phyloP scores from a whole-genome alignment of 2,329 filamentous ascomycete genomes.

The Colletotrichum orchidophilum region DNA sequence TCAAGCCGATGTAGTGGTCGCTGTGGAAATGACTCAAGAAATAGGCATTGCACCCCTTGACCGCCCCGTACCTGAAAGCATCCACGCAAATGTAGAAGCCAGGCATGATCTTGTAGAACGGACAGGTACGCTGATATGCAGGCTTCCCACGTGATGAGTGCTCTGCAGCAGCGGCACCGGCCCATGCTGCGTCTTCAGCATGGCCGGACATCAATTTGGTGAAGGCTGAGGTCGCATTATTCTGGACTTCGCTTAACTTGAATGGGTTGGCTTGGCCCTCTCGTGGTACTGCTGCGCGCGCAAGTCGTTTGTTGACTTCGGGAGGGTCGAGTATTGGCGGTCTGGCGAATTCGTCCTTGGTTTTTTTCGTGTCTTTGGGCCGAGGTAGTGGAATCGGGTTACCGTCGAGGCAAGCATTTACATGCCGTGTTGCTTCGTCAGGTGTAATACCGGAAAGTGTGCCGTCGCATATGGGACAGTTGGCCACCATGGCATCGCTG shows the following conservation, averaged over 20 bases:
- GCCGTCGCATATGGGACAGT: conserved; percentile 82
- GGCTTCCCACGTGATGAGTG: conserved; percentile 82
- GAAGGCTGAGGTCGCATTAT: conserved; percentile 75
- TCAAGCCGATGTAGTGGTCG: conserved; percentile 94
- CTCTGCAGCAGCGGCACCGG: conserved; percentile 83
- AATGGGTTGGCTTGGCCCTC: conserved; percentile 87
- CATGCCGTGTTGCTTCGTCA: conserved; percentile 82
- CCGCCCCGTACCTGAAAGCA: conserved; percentile 93
- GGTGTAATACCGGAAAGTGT: conserved; percentile 67
- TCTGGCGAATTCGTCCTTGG: conserved; percentile 12
- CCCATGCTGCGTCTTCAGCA: conserved; percentile 91
- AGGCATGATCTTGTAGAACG: conserved; percentile 98
- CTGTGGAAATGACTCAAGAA: conserved; percentile 98
- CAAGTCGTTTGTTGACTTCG: conserved; percentile 66
- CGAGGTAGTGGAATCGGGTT: conserved; percentile 69
- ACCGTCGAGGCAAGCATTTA: conserved; percentile 93
- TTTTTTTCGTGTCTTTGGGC: conserved; percentile 31
- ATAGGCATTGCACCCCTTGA: conserved; percentile 91
- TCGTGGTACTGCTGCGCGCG: conserved; percentile 74
- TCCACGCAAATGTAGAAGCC: conserved; percentile 94
- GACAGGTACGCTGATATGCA: conserved; percentile 89
- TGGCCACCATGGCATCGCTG: conserved; percentile 46
- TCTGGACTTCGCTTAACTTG: conserved; percentile 53
- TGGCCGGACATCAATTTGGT: conserved; percentile 92
- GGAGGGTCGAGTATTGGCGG: conserved; percentile 45